Evolutionary conservation across 2,329 filamentous ascomycete genomes (phyloP), one percentile per base, ranked within the genome.

Genomic region (Pyrenochaeta sp.): DNA sequence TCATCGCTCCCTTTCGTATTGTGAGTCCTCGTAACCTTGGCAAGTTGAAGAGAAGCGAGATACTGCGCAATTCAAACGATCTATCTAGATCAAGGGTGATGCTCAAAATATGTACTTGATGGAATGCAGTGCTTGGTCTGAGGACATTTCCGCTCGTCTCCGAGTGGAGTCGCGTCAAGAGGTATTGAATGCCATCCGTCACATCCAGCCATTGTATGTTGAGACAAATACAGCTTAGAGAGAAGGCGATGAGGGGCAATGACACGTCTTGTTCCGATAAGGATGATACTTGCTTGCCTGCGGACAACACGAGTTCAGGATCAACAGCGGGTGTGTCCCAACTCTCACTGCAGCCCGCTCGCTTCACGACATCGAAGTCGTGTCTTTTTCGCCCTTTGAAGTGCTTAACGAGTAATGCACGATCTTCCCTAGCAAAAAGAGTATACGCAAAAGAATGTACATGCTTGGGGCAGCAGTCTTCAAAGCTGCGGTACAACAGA

Each of bases 401-500:
- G 23, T 27, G 23, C 23, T 27, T 27, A 17, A 49, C 45, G 11
- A 18, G 21, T 27, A 2, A 9, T 17, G 45, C 33, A 4, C 17
- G 39, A 14, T 20, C 12, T 35, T 17, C 15, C n/a, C 36, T 23
- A 15, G 39, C 11, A 11, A 36, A 23, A 20, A 50, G 35, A 6
- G 47, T 42, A 14, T 31, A 30, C n/a, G 39, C 18, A 15, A 50
- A 44, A 20, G 37, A 32, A n/a, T 37, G 29, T 2, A 40, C 11
- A 11, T 45, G 40, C 20, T 27, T 43, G 14, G 5, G 11, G 32
- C 48, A 45, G 31, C 41, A 45, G 7, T 18, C 20, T 32, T 40
- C 12, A 15, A 51, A 31, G 21, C n/a, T 37, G 17, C 33, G 39
- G 29, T 46, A 51, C n/a, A 51, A 15, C n/a, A 46, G 15, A 5